These are phyloP conservation scores for Setaria viridis DNA, from an alignment of 202 grass and related monocot genomes.

Conservation along the genomic window DNA sequence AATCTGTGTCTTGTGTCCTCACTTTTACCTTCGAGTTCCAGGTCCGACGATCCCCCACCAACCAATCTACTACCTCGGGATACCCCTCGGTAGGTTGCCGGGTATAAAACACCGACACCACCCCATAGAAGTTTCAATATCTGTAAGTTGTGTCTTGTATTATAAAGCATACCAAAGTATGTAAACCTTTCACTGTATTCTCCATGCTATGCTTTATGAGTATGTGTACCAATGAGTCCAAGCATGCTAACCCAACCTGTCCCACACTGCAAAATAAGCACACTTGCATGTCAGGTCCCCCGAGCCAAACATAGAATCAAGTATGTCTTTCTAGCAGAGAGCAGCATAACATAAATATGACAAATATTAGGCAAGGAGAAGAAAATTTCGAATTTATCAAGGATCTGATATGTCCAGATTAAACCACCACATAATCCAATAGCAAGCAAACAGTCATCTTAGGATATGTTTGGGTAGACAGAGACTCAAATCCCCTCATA, in stretches of 20 bases:
- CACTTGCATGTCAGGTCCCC: conserved; percentile 6
- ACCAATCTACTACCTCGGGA: no score
- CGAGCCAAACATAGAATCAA: not conserved
- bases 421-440: conserved; percentile 29
- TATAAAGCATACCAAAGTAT: conserved; percentile 54
- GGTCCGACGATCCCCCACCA: no score
- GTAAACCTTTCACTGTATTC: conserved; percentile 55
- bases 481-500: not conserved
- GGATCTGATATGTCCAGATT: not conserved
- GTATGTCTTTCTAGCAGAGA: not conserved
- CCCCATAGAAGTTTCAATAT: conserved; percentile 5
- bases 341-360: not conserved
- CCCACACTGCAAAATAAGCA: conserved; percentile 66
- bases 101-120: not conserved
- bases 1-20: no score
- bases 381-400: not conserved
- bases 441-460: conserved; percentile 2
- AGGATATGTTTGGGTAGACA: not conserved
- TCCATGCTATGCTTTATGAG: conserved; percentile 64
- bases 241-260: conserved; percentile 71
- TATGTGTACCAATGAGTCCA: conserved; percentile 66
- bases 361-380: conserved; percentile 5
- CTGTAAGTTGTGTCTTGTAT: not conserved
- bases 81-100: no score
- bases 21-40: no score